Conservation (phyloP, 2,329 filamentous ascomycete genomes). For the Sporothrix variecibatus region DNA sequence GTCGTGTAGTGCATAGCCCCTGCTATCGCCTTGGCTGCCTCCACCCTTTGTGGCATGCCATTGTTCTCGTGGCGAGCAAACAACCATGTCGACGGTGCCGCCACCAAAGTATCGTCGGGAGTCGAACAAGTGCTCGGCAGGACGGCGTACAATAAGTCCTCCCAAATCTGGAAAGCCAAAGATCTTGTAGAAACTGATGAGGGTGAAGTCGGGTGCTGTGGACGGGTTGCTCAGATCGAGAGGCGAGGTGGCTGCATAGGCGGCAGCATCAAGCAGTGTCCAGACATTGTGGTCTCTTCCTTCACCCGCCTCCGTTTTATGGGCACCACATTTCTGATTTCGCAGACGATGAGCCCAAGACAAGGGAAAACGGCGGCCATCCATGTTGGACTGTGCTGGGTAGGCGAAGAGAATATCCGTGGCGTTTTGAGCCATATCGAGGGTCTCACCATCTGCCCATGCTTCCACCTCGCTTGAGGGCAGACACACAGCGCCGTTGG, state of each 20-base stretch:
- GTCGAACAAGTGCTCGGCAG: conserved; percentile 63
- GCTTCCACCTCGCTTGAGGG: conserved; percentile 61
- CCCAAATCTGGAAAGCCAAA: conserved; percentile 95
- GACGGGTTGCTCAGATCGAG: conserved; percentile 67
- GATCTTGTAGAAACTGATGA: conserved; percentile 94
- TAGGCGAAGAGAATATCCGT: conserved; percentile 67
- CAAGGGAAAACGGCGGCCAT: conserved; percentile 73
- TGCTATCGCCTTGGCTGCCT: not conserved
- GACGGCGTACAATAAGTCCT: conserved; percentile 77
- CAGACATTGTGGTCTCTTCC: conserved; percentile 47
- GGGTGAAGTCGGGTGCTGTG: conserved; percentile 77
- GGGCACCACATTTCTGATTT: not conserved
- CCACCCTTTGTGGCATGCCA: conserved; percentile 75
- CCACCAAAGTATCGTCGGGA: conserved; percentile 84
- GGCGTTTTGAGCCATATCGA: not conserved
- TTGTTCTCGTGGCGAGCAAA: conserved; percentile 68
- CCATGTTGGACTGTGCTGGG: conserved; percentile 91
- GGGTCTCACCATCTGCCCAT: conserved; percentile 57
- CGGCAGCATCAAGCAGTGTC: conserved; percentile 81
- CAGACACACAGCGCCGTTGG: conserved; percentile 66
- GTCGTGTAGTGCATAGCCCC: conserved; percentile 63
- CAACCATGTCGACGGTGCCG: conserved; percentile 89
- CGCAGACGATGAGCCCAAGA: conserved; percentile 57
- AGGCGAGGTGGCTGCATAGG: conserved; percentile 73
- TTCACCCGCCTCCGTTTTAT: conserved; percentile 24